Conservation (phyloP, 768 basidiomycete species). For the Myochromella boudieri region DNA sequence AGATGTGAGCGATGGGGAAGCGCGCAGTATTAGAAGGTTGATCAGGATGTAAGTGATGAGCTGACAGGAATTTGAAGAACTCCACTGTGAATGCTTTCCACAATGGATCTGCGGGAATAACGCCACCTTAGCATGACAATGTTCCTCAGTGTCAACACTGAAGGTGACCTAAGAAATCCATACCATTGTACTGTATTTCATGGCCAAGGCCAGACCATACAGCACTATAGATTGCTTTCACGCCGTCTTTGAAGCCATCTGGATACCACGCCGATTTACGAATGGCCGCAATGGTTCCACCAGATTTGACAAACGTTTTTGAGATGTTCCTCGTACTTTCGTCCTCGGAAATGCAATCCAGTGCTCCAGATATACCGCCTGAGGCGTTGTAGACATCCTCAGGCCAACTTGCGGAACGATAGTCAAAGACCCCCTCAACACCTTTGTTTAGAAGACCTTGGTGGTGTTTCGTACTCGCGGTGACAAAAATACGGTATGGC, state of each 20-base stretch:
- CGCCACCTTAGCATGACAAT: slow-evolving; percentile 16
- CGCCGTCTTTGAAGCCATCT: slow-evolving; percentile 23
- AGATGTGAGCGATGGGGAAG: slow-evolving; percentile 26
- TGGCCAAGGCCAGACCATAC: slow-evolving; percentile 34
- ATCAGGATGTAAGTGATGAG: too few species aligned
- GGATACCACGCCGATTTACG: slow-evolving; percentile 25
- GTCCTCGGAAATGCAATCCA: slow-evolving; percentile 35
- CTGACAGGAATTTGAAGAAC: slow-evolving; percentile 30
- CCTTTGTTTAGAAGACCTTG: slow-evolving; percentile 26
- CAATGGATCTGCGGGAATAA: slow-evolving; percentile 19
- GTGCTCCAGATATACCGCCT: slow-evolving; percentile 28
- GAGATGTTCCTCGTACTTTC: slow-evolving; percentile 29
- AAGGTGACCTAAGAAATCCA: slow-evolving; percentile 2
- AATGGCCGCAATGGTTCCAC: slow-evolving; percentile 31
- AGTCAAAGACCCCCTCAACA: slow-evolving; percentile 31
- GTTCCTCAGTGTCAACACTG: background rate
- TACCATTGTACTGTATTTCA: slow-evolving; percentile 30
- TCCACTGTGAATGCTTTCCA: slow-evolving; percentile 30
- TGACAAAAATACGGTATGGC: slow-evolving; percentile 28
- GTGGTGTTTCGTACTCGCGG: slow-evolving; percentile 29
- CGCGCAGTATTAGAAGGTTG: slow-evolving; percentile 11
- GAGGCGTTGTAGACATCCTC: slow-evolving; percentile 26
- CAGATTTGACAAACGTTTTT: slow-evolving; percentile 24
- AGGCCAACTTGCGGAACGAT: slow-evolving; percentile 28
- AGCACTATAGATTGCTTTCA: slow-evolving; percentile 27